phyloP scores from a whole-genome alignment of 768 basidiomycete genomes.

The Lactifluus pinguis region DNA sequence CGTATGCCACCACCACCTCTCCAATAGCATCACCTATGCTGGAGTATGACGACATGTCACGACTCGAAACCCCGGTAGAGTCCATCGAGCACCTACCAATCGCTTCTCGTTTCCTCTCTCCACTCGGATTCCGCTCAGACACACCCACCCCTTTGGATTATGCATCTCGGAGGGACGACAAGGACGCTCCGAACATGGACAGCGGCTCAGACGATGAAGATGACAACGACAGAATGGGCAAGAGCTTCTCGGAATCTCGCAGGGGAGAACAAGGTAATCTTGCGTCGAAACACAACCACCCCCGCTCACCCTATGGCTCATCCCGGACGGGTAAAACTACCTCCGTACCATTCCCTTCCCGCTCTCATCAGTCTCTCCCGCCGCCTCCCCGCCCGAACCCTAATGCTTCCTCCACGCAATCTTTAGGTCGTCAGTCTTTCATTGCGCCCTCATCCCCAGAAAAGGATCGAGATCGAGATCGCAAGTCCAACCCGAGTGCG shows the following conservation, averaged over 20 bases:
- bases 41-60: constrained; percentile 61
- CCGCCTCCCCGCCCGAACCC: constrained; percentile 49
- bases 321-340: constrained; percentile 35
- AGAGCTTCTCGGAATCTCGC: constrained; percentile 30
- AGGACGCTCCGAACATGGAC: constrained; percentile 54
- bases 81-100: constrained; percentile 76
- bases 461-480: constrained; percentile 29
- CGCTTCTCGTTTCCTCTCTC: constrained; percentile 86
- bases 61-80: constrained; percentile 56
- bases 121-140: constrained; percentile 37
- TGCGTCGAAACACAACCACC: constrained; percentile 52
- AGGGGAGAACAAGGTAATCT: constrained; percentile 20
- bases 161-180: constrained; percentile 33
- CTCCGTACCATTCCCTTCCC: constrained; percentile 66
- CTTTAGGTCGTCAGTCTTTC: constrained; percentile 62
- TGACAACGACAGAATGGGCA: constrained; percentile 48
- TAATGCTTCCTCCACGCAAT: constrained; percentile 57
- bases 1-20: constrained; percentile 47
- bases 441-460: constrained; percentile 33
- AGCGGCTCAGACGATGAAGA: constrained; percentile 64
- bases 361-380: constrained; percentile 72
- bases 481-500: constrained; percentile 32
- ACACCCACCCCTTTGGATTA: constrained; percentile 33
- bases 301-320: constrained; percentile 67
- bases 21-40: constrained; percentile 47